These are phyloP conservation scores for Pseudocercospora musae DNA, from an alignment of 2,329 filamentous ascomycete species.

Conservation along the genomic window DNA sequence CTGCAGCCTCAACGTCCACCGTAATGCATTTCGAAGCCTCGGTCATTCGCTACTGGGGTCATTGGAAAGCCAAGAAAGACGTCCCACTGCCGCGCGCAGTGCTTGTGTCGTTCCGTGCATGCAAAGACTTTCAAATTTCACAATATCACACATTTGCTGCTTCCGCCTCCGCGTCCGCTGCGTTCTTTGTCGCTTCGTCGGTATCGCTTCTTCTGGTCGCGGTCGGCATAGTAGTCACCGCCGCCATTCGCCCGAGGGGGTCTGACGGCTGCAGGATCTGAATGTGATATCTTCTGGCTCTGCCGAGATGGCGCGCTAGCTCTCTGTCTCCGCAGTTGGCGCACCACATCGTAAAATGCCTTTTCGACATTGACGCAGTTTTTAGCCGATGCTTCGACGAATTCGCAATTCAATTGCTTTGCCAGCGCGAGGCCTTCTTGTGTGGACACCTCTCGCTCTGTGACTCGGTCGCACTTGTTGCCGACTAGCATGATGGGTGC, in stretches of 20 bases:
- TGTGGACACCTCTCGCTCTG: constrained; percentile 91
- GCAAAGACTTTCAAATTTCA: constrained; percentile 14
- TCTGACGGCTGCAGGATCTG: constrained; percentile 12
- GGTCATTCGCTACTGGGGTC: background rate
- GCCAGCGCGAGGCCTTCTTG: constrained; percentile 92
- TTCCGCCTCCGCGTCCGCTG: constrained; percentile 19
- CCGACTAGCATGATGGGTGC: constrained; percentile 97
- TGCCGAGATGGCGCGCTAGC: constrained; percentile 26
- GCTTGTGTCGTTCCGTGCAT: background rate
- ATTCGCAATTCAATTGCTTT: constrained; percentile 89
- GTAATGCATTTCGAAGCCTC: background rate
- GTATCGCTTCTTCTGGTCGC: constrained; percentile 26
- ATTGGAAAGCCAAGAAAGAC: constrained; percentile 2
- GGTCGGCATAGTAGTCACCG: constrained; percentile 17
- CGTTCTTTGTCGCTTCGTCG: constrained; percentile 22
- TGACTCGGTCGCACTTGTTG: constrained; percentile 96
- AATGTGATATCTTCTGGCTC: constrained; percentile 16
- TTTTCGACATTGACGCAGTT: constrained; percentile 99
- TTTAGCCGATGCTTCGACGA: constrained; percentile 94
- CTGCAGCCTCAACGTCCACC: background rate
- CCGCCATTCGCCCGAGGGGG: constrained; percentile 19
- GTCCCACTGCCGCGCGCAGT: background rate
- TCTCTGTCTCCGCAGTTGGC: constrained; percentile 80
- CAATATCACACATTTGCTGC: constrained; percentile 31
- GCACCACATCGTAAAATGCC: constrained; percentile 95